Conservation (phyloP, 1,284 basidiomycete species). For the Neolentinus lepideus region DNA sequence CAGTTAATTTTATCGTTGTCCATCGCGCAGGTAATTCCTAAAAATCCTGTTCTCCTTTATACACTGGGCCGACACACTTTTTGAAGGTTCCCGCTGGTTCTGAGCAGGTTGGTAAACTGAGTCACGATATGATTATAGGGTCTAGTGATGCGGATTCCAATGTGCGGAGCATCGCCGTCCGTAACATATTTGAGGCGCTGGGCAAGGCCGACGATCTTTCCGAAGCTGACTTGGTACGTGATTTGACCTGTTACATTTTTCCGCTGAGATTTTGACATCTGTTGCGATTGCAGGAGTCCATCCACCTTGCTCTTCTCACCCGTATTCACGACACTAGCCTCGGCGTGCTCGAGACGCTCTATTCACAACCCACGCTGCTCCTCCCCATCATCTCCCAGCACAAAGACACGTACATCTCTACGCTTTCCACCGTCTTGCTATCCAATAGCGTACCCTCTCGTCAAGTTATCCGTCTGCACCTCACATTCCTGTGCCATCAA, state of each 20-base stretch:
- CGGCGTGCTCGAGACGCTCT: conserved; percentile 60
- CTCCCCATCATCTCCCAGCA: conserved; percentile 36
- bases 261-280: conserved; percentile 2
- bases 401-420: conserved; percentile 37
- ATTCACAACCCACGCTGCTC: conserved; percentile 40
- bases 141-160: conserved; percentile 45
- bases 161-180: conserved; percentile 45
- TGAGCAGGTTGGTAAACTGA: not conserved
- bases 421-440: conserved; percentile 37
- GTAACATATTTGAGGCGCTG: conserved; percentile 36
- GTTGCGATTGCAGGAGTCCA: conserved; percentile 30
- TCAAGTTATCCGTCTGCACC: conserved; percentile 48
- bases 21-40: conserved; percentile 28
- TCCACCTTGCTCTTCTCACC: conserved; percentile 47
- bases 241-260: conserved; percentile 4
- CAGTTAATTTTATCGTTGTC: conserved; percentile 49
- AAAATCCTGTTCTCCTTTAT: not conserved
- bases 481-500: conserved; percentile 52
- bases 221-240: conserved; percentile 31
- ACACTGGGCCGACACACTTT: not conserved
- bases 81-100: not conserved
- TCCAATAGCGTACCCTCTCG: conserved; percentile 33
- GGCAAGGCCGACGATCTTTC: conserved; percentile 18
- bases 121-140: conserved; percentile 41
- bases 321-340: conserved; percentile 60